These are phyloP conservation scores for Diaporthe eres DNA, from an alignment of 2,329 filamentous ascomycete species.

Conservation along the genomic window DNA sequence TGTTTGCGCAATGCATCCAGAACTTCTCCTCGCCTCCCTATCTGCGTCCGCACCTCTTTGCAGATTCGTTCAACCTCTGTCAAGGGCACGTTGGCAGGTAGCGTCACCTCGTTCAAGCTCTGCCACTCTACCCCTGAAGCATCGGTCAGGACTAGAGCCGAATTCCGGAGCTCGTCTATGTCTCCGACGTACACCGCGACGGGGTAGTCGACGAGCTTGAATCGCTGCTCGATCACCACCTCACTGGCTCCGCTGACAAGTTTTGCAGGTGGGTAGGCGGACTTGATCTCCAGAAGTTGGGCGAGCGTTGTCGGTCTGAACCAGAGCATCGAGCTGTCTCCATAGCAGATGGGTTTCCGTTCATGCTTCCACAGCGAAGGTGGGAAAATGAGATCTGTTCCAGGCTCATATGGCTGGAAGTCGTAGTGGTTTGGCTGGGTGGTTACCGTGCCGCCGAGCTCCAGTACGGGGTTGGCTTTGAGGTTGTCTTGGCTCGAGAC, in stretches of 20 bases:
- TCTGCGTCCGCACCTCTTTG: slow-evolving; percentile 81
- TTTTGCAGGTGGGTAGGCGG: slow-evolving; percentile 85
- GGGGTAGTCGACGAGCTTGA: slow-evolving; percentile 92
- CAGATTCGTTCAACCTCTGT: slow-evolving; percentile 93
- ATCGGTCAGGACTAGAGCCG: slow-evolving; percentile 64
- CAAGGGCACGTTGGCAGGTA: slow-evolving; percentile 92
- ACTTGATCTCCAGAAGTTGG: slow-evolving; percentile 95
- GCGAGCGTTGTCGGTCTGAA: slow-evolving; percentile 90
- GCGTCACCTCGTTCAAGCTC: slow-evolving; percentile 81
- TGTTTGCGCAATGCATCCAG: slow-evolving; percentile 93
- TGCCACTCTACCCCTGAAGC: slow-evolving; percentile 5
- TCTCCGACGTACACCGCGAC: slow-evolving; percentile 94
- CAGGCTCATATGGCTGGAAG: slow-evolving; percentile 93
- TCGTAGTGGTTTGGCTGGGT: slow-evolving; percentile 86
- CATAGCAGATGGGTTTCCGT: slow-evolving; percentile 85
- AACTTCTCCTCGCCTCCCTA: slow-evolving; percentile 82
- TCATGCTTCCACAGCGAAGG: slow-evolving; percentile 85
- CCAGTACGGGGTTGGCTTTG: slow-evolving; percentile 52
- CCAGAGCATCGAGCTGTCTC: slow-evolving; percentile 95
- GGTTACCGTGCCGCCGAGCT: slow-evolving; percentile 57
- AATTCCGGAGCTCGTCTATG: slow-evolving; percentile 88
- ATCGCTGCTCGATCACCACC: slow-evolving; percentile 98
- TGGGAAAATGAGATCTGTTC: slow-evolving; percentile 96
- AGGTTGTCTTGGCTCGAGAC: slow-evolving; percentile 80
- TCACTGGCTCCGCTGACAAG: slow-evolving; percentile 96